Conservation (phyloP, 805 yeast genomes). For the Spathaspora gorwiae region DNA sequence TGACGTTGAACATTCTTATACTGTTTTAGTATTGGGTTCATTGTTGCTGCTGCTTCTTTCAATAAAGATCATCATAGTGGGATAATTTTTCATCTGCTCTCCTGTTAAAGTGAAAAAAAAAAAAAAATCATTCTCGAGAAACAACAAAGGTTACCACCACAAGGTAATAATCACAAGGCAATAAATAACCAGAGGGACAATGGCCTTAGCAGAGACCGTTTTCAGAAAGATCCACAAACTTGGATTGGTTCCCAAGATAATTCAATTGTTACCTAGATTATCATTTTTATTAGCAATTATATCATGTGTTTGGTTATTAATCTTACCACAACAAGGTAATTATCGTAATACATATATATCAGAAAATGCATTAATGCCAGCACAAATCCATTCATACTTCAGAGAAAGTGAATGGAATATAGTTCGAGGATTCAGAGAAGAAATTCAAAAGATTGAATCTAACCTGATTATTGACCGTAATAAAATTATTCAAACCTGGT, state of each 20-base stretch:
- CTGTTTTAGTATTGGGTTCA: not conserved
- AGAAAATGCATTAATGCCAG: conserved; percentile 96
- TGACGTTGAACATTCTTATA: conserved; percentile 3
- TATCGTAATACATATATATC: conserved; percentile 80
- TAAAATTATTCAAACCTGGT: conserved; percentile 49
- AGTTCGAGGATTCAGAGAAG: conserved; percentile 76
- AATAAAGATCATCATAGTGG: too few relatives aligned
- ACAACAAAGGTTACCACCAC: not conserved
- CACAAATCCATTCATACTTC: conserved; percentile 88
- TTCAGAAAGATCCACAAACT: conserved; percentile 36
- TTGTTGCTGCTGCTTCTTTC: too few relatives aligned
- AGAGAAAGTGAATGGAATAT: conserved; percentile 94
- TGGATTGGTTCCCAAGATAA: conserved; percentile 34
- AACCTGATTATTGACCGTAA: conserved; percentile 36
- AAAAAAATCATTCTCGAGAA: not conserved
- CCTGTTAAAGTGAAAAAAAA: not conserved
- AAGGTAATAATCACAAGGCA: not conserved
- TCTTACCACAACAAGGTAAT: conserved; percentile 77
- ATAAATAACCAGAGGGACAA: conserved; percentile 6
- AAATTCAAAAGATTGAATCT: conserved; percentile 38
- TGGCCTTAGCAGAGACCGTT: conserved; percentile 43
- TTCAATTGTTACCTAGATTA: conserved; percentile 28
- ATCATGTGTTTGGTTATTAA: conserved; percentile 42
- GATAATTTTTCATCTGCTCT: not conserved
- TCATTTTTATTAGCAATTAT: conserved; percentile 32